phyloP scores from a whole-genome alignment of 257 asterid genomes.

The Gardenia jasminoides region DNA sequence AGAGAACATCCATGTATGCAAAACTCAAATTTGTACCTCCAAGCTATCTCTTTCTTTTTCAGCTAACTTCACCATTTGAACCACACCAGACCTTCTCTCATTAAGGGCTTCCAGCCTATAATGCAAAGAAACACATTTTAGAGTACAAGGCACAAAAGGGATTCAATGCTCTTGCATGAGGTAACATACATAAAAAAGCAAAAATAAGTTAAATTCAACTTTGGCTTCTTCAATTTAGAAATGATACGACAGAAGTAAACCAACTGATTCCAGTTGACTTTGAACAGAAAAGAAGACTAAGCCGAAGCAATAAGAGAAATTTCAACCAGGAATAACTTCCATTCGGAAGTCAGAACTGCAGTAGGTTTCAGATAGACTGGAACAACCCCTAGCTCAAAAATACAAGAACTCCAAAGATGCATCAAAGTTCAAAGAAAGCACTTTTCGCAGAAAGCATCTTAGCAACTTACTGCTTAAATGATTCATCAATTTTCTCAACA shows the following conservation, averaged over 20 bases:
- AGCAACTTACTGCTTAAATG: slow-evolving; percentile 72
- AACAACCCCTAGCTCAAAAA: background rate
- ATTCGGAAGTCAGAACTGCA: background rate
- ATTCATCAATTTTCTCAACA: slow-evolving; percentile 91
- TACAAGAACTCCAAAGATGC: no score
- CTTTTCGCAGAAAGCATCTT: no score
- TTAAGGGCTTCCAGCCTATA: slow-evolving; percentile 79
- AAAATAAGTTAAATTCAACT: background rate
- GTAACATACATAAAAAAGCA: background rate
- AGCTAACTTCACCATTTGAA: slow-evolving; percentile 95
- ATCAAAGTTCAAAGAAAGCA: background rate
- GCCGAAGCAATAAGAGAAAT: background rate
- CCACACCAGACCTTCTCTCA: slow-evolving; percentile 85
- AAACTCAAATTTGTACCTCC: slow-evolving; percentile 53
- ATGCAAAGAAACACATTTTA: slow-evolving; percentile 1
- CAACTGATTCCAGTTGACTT: background rate
- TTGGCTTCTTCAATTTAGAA: background rate
- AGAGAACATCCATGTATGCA: slow-evolving; percentile 12
- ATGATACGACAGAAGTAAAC: background rate
- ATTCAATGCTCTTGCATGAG: background rate
- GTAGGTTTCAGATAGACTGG: background rate
- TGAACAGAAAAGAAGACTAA: background rate
- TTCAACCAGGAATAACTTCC: background rate
- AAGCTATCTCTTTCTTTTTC: slow-evolving; percentile 94
- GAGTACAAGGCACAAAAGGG: background rate